Percentiles rank a stretch among this genome's conserved stretches.
Conservation (phyloP, 1,284 basidiomycete genomes). For the Sanghuangporus sanghuang region DNA sequence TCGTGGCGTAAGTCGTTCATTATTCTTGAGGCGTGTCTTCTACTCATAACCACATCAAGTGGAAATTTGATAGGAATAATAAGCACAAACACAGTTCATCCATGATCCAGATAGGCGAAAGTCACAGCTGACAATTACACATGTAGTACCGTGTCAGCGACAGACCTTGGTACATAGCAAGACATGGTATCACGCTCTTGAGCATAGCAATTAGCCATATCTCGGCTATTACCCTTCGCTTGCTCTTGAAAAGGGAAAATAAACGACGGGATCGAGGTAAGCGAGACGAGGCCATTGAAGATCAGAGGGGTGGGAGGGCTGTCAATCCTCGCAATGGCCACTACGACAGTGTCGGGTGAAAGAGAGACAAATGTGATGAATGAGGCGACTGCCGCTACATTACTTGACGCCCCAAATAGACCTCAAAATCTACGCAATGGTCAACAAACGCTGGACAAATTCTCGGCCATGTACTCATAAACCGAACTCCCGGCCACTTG, state of each 20-base stretch:
- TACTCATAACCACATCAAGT: constrained; percentile 21
- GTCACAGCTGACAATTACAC: not conserved
- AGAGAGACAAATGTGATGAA: constrained; percentile 48
- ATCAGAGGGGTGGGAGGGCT: constrained; percentile 18
- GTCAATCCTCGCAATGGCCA: constrained; percentile 27
- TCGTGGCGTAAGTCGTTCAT: constrained; percentile 35
- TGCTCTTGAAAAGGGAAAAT: constrained; percentile 38
- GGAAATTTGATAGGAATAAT: constrained; percentile 45
- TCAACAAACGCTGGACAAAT: too few species aligned
- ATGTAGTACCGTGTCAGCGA: constrained; percentile 31
- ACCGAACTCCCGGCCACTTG: too few species aligned
- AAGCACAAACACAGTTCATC: constrained; percentile 31
- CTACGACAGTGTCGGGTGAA: constrained; percentile 43
- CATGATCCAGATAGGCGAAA: too few species aligned
- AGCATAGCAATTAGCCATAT: constrained; percentile 44
- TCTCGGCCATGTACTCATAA: too few species aligned
- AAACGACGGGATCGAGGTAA: constrained; percentile 39
- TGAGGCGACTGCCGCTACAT: constrained; percentile 58
- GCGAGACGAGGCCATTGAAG: constrained; percentile 40
- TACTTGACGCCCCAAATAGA: not conserved
- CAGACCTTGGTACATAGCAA: constrained; percentile 43
- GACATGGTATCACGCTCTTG: constrained; percentile 44
- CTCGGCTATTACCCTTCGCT: constrained; percentile 33
- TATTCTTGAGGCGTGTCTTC: not conserved
- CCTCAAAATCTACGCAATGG: too few species aligned